A percentile compares a stretch with the other conserved stretches of the same genome.
Conservation (phyloP, 805 yeast species). For the Candida suzukii region DNA sequence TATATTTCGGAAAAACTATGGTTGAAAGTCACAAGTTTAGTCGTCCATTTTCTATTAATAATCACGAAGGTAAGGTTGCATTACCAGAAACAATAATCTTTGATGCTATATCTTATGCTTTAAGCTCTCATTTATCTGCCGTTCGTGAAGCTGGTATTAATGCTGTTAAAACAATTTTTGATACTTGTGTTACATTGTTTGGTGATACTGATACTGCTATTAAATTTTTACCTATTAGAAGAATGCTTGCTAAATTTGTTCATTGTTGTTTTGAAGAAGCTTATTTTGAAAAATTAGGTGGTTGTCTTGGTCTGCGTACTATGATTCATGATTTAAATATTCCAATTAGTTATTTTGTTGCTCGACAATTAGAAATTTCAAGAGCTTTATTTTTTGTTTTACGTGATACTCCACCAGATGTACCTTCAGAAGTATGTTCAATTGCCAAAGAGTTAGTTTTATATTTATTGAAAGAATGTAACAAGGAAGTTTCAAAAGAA, state of each 20-base stretch:
- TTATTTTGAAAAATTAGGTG: constrained; percentile 82
- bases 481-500: constrained; percentile 50
- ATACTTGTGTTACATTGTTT: constrained; percentile 57
- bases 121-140: constrained; percentile 66
- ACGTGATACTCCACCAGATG: constrained; percentile 83
- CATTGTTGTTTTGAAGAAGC: constrained; percentile 90
- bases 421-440: constrained; percentile 70
- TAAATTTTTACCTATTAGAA: constrained; percentile 67
- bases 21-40: constrained; percentile 60
- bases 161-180: constrained; percentile 55
- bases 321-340: constrained; percentile 62
- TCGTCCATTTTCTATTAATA: constrained; percentile 65
- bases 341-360: constrained; percentile 66
- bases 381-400: constrained; percentile 84
- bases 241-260: constrained; percentile 72
- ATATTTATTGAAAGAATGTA: constrained; percentile 59
- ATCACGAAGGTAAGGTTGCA: constrained; percentile 69
- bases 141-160: constrained; percentile 68
- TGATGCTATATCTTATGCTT: constrained; percentile 70
- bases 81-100: constrained; percentile 65
- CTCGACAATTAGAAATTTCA: constrained; percentile 76
- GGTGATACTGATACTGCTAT: constrained; percentile 61
- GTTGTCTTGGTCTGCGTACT: constrained; percentile 74
- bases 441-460: constrained; percentile 65
- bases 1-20: constrained; percentile 70